These are phyloP conservation scores for Syzygium aqueum DNA, from an alignment of 345 rosid genomes.

Conservation along the genomic window DNA sequence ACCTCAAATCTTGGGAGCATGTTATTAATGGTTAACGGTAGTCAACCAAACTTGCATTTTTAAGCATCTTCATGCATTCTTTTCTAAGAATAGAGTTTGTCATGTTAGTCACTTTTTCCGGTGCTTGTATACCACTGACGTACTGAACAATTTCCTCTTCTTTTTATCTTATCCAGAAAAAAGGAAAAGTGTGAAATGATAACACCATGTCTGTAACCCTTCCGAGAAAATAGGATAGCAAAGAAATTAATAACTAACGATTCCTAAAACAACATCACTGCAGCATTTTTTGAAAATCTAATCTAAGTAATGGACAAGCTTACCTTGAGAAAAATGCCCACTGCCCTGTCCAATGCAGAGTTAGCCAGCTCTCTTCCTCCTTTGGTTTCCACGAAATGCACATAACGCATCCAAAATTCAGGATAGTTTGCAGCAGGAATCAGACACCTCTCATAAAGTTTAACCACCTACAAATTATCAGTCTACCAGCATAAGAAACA, in stretches of 20 bases:
- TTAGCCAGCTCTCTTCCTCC: conserved; percentile 92
- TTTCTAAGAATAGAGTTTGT: background rate
- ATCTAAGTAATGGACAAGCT: background rate
- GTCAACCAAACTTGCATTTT: background rate
- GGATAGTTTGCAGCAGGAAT: conserved; percentile 79
- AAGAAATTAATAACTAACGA: background rate
- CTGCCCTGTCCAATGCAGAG: conserved; percentile 66
- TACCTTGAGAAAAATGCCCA: conserved; percentile 70
- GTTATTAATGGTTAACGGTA: background rate
- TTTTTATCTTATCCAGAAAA: background rate
- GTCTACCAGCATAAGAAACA: background rate
- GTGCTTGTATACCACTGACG: background rate
- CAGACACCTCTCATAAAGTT: conserved; percentile 86
- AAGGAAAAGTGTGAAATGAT: background rate
- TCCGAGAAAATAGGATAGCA: background rate
- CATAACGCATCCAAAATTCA: conserved; percentile 91
- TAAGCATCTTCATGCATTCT: background rate
- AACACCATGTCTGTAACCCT: background rate
- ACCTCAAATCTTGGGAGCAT: background rate
- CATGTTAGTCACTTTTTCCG: background rate
- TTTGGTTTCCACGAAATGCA: conserved; percentile 70
- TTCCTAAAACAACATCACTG: background rate
- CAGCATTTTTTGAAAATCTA: background rate
- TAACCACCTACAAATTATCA: conserved; percentile 45
- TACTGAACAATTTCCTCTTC: background rate